Base-by-base conservation (phyloP, 345 rosid species). In the Citrus unshiu region DNA sequence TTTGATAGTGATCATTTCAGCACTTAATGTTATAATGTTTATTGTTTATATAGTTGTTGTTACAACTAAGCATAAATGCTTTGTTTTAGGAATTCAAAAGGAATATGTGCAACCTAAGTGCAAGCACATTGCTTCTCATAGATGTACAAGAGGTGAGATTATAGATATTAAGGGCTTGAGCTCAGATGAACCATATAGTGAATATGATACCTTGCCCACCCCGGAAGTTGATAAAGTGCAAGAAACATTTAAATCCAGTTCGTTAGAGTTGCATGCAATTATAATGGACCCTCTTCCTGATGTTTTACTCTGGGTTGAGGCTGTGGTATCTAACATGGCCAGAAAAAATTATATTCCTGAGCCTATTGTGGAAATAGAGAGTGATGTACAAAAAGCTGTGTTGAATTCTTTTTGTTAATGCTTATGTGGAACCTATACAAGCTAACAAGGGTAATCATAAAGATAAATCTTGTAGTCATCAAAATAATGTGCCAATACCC, bases 201-300 rank as follows among this genome's bases (percentile, higher is more conserved):
- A 74, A 22, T 54, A 69, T 60, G 81, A 78, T 61, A 29, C 65
- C 34, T 1, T 85, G 60, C 54, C 81, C 14, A 39, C 83, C 5
- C 75, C 89, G 12, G 81, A 81, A 82, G 81, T 88, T 79, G 60
- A 65, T 19, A 78, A 60, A 85, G 83, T 79, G 37, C 83, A 74
- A 78, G 89, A 81, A 69, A 85, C 87, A 4, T 90, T 89, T 14
- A 83, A 80, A 54, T 32, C 76, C 9, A 90, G 88, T 74, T 58
- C 69, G 24, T 56, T 54, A 73, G 96, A 87, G 78, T 77, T 92
- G 67, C 84, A 54, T 78, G 81, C 85, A 1, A 27, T 72, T 27
- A 88, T 89, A 13, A 83, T 67, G 6, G 93, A 89, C 73, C 92
- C 91, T 56, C 90, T 89, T 59, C 89, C 90, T 12, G 82, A 80